A percentile compares a stretch with the other conserved stretches of the same genome.
phyloP scores from a whole-genome alignment of 768 basidiomycete genomes.

The Mycena albidolilacea region DNA sequence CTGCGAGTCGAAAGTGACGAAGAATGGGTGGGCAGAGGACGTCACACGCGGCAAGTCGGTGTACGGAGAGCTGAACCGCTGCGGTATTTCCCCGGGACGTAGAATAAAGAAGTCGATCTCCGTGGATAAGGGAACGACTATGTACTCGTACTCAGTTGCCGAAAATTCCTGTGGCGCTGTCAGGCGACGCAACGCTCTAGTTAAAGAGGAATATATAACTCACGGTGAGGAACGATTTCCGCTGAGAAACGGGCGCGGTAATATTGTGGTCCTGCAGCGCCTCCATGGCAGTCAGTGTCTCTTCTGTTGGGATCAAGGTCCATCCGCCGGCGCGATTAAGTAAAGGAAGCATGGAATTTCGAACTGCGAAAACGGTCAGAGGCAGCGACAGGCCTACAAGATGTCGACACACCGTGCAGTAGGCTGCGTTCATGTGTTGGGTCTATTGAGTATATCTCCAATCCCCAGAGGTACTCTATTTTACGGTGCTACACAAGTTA shows the following conservation, averaged over 20 bases:
- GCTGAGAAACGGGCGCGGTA: constrained; percentile 1
- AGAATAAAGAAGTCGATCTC: too few relatives aligned
- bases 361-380: neutral
- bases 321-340: neutral
- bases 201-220: too few relatives aligned
- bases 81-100: too few relatives aligned
- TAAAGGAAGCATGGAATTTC: neutral
- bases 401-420: neutral
- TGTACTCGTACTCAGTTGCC: too few relatives aligned
- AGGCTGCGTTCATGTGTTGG: constrained; percentile 12
- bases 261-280: neutral
- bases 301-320: constrained; percentile 19
- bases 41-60: too few relatives aligned
- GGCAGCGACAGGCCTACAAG: too few relatives aligned
- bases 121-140: too few relatives aligned
- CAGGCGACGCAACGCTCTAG: too few relatives aligned
- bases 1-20: too few relatives aligned
- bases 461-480: constrained; percentile 20
- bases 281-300: constrained; percentile 10
- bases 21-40: too few relatives aligned
- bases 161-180: too few relatives aligned
- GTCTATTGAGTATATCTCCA: constrained; percentile 12
- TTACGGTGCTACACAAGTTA: constrained; percentile 1
- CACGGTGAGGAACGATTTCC: constrained; percentile 7
- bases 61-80: too few relatives aligned